Conservation (phyloP, 192 early-diverging fungal genomes). For the Coemansia sp. region DNA sequence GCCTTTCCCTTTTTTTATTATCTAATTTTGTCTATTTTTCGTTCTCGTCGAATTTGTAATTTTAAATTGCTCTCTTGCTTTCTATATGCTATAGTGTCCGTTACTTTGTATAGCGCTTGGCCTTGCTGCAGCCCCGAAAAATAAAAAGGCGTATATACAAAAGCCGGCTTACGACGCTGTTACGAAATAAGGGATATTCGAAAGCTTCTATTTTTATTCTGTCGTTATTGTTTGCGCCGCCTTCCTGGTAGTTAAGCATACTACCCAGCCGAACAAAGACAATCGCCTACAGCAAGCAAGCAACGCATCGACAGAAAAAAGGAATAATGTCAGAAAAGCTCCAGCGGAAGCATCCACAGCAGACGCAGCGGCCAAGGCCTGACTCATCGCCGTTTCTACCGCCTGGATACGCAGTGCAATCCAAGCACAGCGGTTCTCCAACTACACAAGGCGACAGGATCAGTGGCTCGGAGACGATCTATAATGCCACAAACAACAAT, state of each 20-base stretch:
- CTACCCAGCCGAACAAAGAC: background rate
- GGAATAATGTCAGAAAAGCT: constrained; percentile 14
- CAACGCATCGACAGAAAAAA: background rate
- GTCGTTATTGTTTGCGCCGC: background rate
- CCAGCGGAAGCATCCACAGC: constrained; percentile 13
- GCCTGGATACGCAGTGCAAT: constrained; percentile 9
- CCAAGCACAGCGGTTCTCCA: constrained; percentile 17
- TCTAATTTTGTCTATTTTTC: constrained; percentile 6
- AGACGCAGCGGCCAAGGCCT: background rate
- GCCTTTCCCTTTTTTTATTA: background rate
- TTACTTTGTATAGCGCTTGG: too few species aligned
- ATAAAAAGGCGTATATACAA: too few species aligned
- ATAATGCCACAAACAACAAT: constrained; percentile 4
- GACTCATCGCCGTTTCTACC: constrained; percentile 22
- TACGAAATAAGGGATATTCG: too few species aligned
- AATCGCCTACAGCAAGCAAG: background rate
- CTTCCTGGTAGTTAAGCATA: background rate
- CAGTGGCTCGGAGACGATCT: constrained; percentile 15
- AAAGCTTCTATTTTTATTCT: constrained; percentile 3
- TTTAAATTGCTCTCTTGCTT: background rate
- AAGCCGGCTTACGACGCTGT: too few species aligned
- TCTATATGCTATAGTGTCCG: background rate
- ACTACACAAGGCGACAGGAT: constrained; percentile 16
- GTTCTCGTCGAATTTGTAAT: background rate
- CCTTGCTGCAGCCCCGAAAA: too few species aligned